Percentiles rank a stretch among this genome's conserved stretches.
Conservation (phyloP, 768 basidiomycete species). For the Trametes sanguinea region DNA sequence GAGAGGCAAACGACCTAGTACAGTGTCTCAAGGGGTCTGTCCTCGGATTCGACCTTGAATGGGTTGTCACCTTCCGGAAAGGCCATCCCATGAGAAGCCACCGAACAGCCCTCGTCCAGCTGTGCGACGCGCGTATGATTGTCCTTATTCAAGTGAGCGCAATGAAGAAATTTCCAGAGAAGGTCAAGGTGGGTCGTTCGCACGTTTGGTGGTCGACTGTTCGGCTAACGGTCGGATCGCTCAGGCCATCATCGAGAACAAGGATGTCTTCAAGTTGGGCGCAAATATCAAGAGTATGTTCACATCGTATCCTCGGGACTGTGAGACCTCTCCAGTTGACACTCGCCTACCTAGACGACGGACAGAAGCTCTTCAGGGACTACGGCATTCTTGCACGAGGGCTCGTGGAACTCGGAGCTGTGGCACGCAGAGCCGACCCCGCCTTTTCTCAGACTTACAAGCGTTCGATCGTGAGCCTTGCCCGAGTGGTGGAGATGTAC, state of each 20-base stretch:
- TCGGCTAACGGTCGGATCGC: background rate
- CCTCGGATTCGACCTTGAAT: constrained; percentile 55
- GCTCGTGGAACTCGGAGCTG: constrained; percentile 48
- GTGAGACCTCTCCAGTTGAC: too few relatives aligned
- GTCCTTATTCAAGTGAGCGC: constrained; percentile 49
- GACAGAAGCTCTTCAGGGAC: constrained; percentile 49
- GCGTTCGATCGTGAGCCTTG: constrained; percentile 45
- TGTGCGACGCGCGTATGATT: constrained; percentile 45
- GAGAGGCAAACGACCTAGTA: constrained; percentile 44
- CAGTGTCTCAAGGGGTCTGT: constrained; percentile 41
- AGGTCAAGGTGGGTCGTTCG: constrained; percentile 38
- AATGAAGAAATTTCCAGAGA: constrained; percentile 50
- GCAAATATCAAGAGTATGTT: constrained; percentile 50
- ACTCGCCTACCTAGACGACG: constrained; percentile 41
- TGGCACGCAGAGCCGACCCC: constrained; percentile 44
- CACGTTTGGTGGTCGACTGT: background rate
- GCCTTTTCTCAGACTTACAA: constrained; percentile 36
- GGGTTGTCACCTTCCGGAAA: constrained; percentile 41
- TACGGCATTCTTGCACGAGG: constrained; percentile 44
- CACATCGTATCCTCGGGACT: background rate
- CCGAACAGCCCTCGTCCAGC: constrained; percentile 47
- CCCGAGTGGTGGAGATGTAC: constrained; percentile 46
- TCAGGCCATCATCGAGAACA: constrained; percentile 49
- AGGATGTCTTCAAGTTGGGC: constrained; percentile 45
- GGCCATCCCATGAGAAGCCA: constrained; percentile 31